These are phyloP conservation scores for Taphrina confusa DNA, from an alignment of 1,139 yeast genomes.

Conservation along the genomic window DNA sequence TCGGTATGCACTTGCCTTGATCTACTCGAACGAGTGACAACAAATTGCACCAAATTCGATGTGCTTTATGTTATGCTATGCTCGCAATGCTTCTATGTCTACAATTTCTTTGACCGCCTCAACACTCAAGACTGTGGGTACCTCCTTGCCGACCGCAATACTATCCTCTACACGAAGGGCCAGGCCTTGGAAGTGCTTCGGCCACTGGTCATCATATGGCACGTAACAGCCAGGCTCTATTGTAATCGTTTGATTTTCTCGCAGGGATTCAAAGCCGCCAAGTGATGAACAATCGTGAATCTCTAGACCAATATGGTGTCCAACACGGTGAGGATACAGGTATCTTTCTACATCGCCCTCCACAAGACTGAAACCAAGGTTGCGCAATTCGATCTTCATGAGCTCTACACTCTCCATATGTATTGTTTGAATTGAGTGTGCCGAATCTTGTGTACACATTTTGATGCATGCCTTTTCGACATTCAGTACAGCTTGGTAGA, in stretches of 20 bases:
- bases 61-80: background rate
- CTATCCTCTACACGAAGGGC: slow-evolving; percentile 97
- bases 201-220: slow-evolving; percentile 69
- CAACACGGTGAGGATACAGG: slow-evolving; percentile 90
- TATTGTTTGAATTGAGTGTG: slow-evolving; percentile 67
- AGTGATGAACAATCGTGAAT: slow-evolving; percentile 44
- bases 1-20: no score
- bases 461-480: slow-evolving; percentile 80
- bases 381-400: slow-evolving; percentile 64
- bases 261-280: slow-evolving; percentile 44
- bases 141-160: slow-evolving; percentile 68
- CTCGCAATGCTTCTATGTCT: slow-evolving; percentile 59
- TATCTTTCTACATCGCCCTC: slow-evolving; percentile 44
- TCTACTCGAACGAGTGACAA: no score
- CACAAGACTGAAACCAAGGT: slow-evolving; percentile 62
- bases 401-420: slow-evolving; percentile 67
- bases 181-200: slow-evolving; percentile 77
- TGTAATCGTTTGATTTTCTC: slow-evolving; percentile 74
- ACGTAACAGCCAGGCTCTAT: slow-evolving; percentile 93
- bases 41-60: background rate
- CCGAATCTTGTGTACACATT: slow-evolving; percentile 57
- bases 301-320: slow-evolving; percentile 92
- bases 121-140: slow-evolving; percentile 64
- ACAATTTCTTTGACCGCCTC: slow-evolving; percentile 82
- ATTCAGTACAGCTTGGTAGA: slow-evolving; percentile 82